Base-by-base conservation (phyloP, 495 filamentous ascomycete genomes). In the Niebla homalea region DNA sequence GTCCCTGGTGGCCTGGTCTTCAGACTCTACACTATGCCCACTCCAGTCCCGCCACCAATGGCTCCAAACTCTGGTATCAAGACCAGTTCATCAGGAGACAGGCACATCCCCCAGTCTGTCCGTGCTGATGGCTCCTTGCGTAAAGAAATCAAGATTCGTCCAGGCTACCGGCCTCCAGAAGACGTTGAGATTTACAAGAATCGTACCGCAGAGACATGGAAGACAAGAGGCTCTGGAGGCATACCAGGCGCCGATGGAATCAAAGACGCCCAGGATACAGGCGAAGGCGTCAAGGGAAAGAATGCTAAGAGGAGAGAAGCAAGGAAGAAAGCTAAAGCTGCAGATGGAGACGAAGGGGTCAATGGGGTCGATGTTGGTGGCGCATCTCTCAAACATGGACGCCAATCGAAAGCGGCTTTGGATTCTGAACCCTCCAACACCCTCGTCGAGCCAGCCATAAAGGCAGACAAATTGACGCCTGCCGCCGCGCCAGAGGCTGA, bases 151-250 rank as follows among this genome's bases (percentile, higher is more conserved):
- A 85, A 85, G 55, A 85, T 99, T 38, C 79, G 87, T 3, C 89
- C 90, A 12, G 93, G 93, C 42, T 99, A 97, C 66, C 78, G 78
- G 32, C 93, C 93, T 0, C 90, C 92, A 2, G 93, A 99, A 64
- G 93, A 99, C 66, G 85, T 96, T 50, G 87, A 96, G 60, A 70
- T 94, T 35, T 99, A 97, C 76, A 92, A 85, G 72, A 97, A 94
- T 68, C 80, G 84, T 38, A 85, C 81, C 5, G 89, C 89, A 21
- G 85, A 90, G 56, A 80, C 76, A 36, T 94, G 85, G 72, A 90
- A 87, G 66, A 88, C 73, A 57, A 79, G 89, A 18, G 85, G 82
- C 12, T 83, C 73, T 52, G 79, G 76, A 7, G 83, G 84, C 56
- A 75, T 96, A 4, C 85, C 89, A 8, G 93, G 93, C 11, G 85